A percentile compares a stretch with the other conserved stretches of the same genome.
Conservation (phyloP, 192 early-diverging fungal genomes). For the Coemansia sp. region DNA sequence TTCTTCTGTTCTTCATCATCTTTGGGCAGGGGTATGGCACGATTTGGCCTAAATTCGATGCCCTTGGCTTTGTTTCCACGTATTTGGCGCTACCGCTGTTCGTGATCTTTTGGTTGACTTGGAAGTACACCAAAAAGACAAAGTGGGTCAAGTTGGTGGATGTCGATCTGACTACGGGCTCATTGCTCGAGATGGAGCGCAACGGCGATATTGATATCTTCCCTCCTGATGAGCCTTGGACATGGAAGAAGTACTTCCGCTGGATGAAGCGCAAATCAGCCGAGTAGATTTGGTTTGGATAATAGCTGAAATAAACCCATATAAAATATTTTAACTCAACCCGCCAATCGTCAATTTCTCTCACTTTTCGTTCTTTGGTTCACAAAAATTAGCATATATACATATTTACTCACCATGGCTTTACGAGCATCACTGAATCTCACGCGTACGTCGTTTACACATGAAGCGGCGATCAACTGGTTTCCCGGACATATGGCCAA, state of each 20-base stretch:
- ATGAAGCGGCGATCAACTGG: constrained; percentile 78
- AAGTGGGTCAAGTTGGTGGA: constrained; percentile 64
- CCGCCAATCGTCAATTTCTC: neutral
- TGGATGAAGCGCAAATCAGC: constrained; percentile 32
- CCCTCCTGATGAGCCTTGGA: neutral
- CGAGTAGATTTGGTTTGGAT: neutral
- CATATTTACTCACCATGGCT: neutral
- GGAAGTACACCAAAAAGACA: constrained; percentile 61
- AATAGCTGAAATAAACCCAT: neutral
- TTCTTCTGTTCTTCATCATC: constrained; percentile 62
- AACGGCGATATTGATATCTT: constrained; percentile 39
- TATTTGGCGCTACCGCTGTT: constrained; percentile 67
- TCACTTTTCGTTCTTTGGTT: neutral
- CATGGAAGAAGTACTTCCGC: constrained; percentile 27
- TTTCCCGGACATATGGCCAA: constrained; percentile 89
- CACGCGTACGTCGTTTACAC: constrained; percentile 34
- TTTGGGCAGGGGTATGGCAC: constrained; percentile 59
- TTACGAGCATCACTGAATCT: constrained; percentile 7
- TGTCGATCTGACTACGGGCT: constrained; percentile 56
- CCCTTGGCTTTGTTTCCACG: constrained; percentile 56
- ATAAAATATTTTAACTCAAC: neutral
- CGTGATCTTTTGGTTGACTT: constrained; percentile 63
- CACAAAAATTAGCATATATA: neutral
- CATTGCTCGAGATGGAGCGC: constrained; percentile 42
- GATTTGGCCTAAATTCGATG: constrained; percentile 57